phyloP scores from a whole-genome alignment of 2,329 filamentous ascomycete species.

The Paracorniculantispora psalliotae region DNA sequence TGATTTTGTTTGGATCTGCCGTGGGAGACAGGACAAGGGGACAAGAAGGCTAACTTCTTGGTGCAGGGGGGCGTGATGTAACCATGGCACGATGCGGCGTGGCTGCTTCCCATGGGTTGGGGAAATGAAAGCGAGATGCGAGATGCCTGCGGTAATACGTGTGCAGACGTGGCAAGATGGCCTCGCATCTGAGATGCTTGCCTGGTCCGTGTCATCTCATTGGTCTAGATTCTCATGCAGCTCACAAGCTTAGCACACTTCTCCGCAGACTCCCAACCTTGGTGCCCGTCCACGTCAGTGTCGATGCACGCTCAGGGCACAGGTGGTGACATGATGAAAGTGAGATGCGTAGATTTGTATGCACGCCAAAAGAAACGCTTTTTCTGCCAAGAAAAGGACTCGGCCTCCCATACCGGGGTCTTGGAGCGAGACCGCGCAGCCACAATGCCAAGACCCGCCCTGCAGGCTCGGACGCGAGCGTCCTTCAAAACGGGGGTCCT shows the following conservation, averaged over 20 bases:
- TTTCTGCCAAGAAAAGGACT: background rate
- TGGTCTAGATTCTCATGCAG: background rate
- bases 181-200: background rate
- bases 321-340: background rate
- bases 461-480: background rate
- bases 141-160: background rate
- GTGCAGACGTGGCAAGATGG: background rate
- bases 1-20: conserved; percentile 7
- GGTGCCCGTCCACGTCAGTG: background rate
- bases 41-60: background rate
- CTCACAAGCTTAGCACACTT: background rate
- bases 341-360: background rate
- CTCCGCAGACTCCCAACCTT: background rate
- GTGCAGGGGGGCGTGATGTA: background rate
- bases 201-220: background rate
- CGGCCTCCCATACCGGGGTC: background rate
- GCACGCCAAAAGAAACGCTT: background rate
- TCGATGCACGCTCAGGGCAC: background rate
- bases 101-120: conserved; percentile 5
- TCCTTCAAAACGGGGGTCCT: background rate
- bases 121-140: conserved; percentile 4
- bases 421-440: background rate
- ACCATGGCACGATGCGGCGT: background rate
- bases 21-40: background rate
- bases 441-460: background rate